These are phyloP conservation scores for Glycine soja DNA, from an alignment of 306 rosid genomes.

Conservation along the genomic window DNA sequence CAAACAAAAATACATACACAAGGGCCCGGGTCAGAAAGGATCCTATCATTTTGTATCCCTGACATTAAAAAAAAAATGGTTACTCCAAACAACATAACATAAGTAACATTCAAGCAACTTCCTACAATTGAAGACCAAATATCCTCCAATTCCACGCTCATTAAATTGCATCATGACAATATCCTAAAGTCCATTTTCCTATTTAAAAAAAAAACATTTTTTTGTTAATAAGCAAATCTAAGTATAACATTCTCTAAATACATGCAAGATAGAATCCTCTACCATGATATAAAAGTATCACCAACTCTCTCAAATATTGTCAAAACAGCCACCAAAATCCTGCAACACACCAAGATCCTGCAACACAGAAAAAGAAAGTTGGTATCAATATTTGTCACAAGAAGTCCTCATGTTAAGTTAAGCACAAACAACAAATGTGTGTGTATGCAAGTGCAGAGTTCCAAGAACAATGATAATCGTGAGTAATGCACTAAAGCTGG, in stretches of 20 bases:
- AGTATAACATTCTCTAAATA: too few relatives aligned
- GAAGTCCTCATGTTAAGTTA: too few relatives aligned
- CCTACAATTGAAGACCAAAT: background rate
- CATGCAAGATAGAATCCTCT: too few relatives aligned
- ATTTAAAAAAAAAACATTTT: conserved; percentile 10
- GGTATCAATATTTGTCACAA: too few relatives aligned
- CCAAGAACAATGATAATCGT: background rate
- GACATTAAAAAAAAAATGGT: conserved; percentile 46
- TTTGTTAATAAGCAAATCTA: too few relatives aligned
- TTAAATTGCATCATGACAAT: background rate
- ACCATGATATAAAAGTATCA: too few relatives aligned
- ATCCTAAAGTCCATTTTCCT: background rate
- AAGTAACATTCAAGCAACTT: conserved; percentile 26
- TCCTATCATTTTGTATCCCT: conserved; percentile 87
- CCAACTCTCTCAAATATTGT: too few relatives aligned
- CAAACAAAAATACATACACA: conserved; percentile 64
- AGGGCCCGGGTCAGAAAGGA: conserved; percentile 89
- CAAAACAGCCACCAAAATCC: too few relatives aligned
- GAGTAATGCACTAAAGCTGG: conserved; percentile 28
- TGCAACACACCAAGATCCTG: too few relatives aligned
- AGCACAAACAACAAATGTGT: too few relatives aligned
- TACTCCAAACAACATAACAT: conserved; percentile 37
- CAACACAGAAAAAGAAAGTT: too few relatives aligned
- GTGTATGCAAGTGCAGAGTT: conserved; percentile 9
- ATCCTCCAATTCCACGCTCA: background rate